Base-by-base conservation (phyloP, 768 basidiomycete genomes). In the Coprinopsis sp. region DNA sequence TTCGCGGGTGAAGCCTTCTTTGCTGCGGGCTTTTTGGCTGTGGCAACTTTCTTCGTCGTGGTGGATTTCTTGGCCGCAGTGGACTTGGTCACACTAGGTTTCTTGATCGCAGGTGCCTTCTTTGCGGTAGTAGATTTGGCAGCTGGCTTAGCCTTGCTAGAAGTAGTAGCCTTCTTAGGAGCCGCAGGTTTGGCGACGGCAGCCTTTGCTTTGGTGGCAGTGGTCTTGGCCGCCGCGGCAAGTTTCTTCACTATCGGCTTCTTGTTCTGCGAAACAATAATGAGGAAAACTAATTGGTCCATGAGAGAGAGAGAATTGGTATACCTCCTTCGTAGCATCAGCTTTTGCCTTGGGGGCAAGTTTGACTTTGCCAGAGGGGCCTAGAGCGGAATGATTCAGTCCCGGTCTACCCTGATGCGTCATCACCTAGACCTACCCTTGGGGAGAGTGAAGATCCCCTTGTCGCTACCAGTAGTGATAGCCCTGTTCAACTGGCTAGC, bases 401-500 rank as follows among this genome's bases (percentile, higher is more conserved):
- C n/a, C 19, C 31, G 39, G 21, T 29, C 34, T 23, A 38, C 25
- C 24, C 29, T 27, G 49, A 21, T 45, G 42, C 33, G 27, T 39
- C 49, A 50, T 48, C 42, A 41, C 45, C 33, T 27, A 23, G 21
- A 42, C 63, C 14, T 41, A 71, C 76, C 76, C 63, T 76, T 77
- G 41, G 76, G 76, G n/a, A 77, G 67, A 30, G 66, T 55, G 52
- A 77, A 76, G 43, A 67, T 68, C 18, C 73, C 73, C 51, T 71
- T 72, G 60, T 74, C 74, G 53, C 63, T 70, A 30, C 74, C 75
- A 19, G 67, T 60, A 5, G 71, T 71, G 66, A 96, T 92, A 52
- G 92, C 91, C 50, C 79, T 81, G 62, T 82, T 84, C 63, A 96
- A 79, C 68, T 90, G 84, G 51, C 74, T 81, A 54, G 75, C 75